Evolutionary conservation across 169 alveolate species (phyloP), one percentile per base, ranked within the genome.

Genomic region (Babesia microti): DNA sequence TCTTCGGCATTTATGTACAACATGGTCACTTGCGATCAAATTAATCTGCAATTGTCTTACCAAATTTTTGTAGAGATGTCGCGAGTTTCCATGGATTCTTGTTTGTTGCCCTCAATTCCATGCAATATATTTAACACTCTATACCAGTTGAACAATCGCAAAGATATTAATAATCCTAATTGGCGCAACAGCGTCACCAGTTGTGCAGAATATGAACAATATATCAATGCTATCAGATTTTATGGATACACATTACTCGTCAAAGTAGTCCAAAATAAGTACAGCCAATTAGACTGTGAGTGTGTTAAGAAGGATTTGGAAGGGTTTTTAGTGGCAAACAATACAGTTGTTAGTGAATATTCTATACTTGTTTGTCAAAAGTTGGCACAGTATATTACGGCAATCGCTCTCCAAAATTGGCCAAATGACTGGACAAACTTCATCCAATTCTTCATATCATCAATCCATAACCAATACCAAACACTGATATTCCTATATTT

Each of bases 181-280:
- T 2, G 60, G 46, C 15, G 69, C 44, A n/a, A 49, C 48, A 4
- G 76, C 52, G 12, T n/a, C n/a, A n/a, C n/a, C n/a, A 65, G 57
- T n/a, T 21, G 46, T n/a, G 70, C 53, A 32, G 55, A 65, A 24
- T 65, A 65, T 37, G 24, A 35, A 7, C 70, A 65, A 36, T 65
- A 60, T 23, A 56, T 65, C 21, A 47, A 65, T 44, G 40, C 55
- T 15, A 49, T 65, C 34, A 17, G 76, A 14, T 65, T 65, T 63
- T 65, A 65, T 48, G 76, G 76, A 1, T 65, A 45, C 59, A 54
- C 76, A 17, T 63, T 65, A 23, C 50, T 65, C 40, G 65, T 65
- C 28, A 65, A 65, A 56, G 42, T 55, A 14, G 63, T 55, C 12
- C 70, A 65, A 33, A 65, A 65, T 55, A 35, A 65, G 52, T 65